Conservation (phyloP, 208 protist species). For the Vickermania spadyakhi region DNA sequence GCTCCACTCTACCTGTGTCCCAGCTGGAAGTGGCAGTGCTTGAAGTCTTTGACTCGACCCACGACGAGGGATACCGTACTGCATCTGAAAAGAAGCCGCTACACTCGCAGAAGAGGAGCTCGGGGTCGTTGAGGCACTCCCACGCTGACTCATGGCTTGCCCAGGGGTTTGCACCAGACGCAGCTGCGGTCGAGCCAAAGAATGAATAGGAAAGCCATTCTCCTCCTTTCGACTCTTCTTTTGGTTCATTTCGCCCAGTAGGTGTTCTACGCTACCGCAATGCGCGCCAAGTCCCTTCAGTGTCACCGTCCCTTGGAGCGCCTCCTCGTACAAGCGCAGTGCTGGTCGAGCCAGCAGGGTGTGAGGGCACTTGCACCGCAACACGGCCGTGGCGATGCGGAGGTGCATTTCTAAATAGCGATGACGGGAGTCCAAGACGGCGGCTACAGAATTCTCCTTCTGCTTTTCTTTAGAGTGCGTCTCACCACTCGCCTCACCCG, state of each 20-base stretch:
- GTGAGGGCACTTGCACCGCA: slow-evolving; percentile 89
- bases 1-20: neutral
- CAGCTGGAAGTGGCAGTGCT: neutral
- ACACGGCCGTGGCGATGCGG: slow-evolving; percentile 53
- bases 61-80: neutral
- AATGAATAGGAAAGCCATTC: neutral
- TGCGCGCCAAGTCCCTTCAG: slow-evolving; percentile 59
- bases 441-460: no score
- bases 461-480: no score
- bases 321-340: slow-evolving; percentile 40
- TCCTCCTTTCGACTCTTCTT: neutral
- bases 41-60: neutral
- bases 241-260: neutral
- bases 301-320: slow-evolving; percentile 28
- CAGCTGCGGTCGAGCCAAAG: neutral
- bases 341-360: slow-evolving; percentile 75
- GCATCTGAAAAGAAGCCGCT: neutral
- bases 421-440: no score
- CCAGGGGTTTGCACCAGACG: neutral
- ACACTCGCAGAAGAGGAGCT: neutral
- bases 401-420: slow-evolving; percentile 55
- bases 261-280: slow-evolving; percentile 28
- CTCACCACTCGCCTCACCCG: neutral
- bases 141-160: neutral
- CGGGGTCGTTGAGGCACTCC: no score